Evolutionary conservation across 768 basidiomycete genomes (phyloP), one percentile per base, ranked within the genome.

Genomic region (Xanthoconium stramineum): DNA sequence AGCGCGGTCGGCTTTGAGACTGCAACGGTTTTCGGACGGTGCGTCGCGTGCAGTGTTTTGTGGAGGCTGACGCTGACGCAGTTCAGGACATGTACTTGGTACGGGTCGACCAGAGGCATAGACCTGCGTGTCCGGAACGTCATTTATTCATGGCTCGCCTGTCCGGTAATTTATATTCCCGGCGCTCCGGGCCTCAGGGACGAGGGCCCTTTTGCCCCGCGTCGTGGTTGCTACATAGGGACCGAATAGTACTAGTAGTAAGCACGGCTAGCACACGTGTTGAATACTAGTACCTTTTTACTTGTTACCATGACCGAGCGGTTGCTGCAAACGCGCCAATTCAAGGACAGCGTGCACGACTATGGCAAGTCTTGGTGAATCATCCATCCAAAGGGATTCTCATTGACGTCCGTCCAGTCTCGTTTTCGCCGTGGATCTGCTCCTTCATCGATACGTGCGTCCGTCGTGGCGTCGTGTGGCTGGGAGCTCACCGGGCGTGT

Each of bases 391-490:
- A 3, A 13, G 2, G 7, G 17, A 19, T 30, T 15, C 15, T 32
- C 38, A 6, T 7, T 44, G 20, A 52, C 47, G 0, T 15, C 24
- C 28, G 28, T 37, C 14, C n/a, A 65, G 60, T 67, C 47, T 61
- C 51, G 10, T 75, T 78, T 52, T 68, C 68, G 37, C 65, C 70
- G 0, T 70, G 72, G 58, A 69, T 79, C 6, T 78, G 79, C 65
- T 61, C 65, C 0, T 74, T 89, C 44, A 86, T 91, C 47, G 88
- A 91, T 63, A 88, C 87, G 88, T 89, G 73, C 57, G 52, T 64
- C 5, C 13, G 11, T 17, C 14, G 24, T 24, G 24, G 24, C 38
- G 14, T 15, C 4, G 3, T 17, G 44, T 39, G 35, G 10, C 6
- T 5, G 32, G 20, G 17, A 15, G 52, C 55, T 42, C 50, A 50